A percentile compares a stretch with the other conserved stretches of the same genome.
phyloP scores from a whole-genome alignment of 352 stramenopile genomes.

The Pythium rhizo-oryzae region DNA sequence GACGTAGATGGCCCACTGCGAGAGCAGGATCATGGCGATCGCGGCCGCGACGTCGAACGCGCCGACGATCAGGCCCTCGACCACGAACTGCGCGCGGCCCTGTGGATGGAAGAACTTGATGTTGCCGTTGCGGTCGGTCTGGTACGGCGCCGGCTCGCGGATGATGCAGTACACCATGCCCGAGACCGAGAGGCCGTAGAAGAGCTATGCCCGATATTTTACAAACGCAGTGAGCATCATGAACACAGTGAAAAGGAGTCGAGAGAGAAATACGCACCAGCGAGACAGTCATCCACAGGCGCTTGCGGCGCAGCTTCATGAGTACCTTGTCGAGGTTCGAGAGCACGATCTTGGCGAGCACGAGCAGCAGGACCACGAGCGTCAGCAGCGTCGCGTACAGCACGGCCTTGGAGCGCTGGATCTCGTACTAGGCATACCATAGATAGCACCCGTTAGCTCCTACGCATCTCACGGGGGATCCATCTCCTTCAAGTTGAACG shows the following conservation, averaged over 20 bases:
- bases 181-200: conserved; percentile 87
- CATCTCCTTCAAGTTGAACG: conserved; percentile 1
- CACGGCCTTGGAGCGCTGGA: conserved; percentile 74
- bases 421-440: conserved; percentile 33
- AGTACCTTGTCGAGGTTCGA: conserved; percentile 73
- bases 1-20: conserved; percentile 83
- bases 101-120: conserved; percentile 88
- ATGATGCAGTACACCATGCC: conserved; percentile 92
- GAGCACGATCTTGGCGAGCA: conserved; percentile 65
- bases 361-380: conserved; percentile 35
- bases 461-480: too few species aligned
- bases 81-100: conserved; percentile 81
- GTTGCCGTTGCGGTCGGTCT: conserved; percentile 73
- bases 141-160: conserved; percentile 76
- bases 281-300: conserved; percentile 88
- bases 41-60: conserved; percentile 68
- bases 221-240: neutral
- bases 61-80: conserved; percentile 83
- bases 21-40: conserved; percentile 76
- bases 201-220: conserved; percentile 44
- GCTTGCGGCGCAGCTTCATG: conserved; percentile 72
- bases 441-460: neutral
- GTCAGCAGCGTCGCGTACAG: conserved; percentile 49
- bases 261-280: conserved; percentile 40
- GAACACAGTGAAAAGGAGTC: neutral